Percentiles rank a stretch among this genome's conserved stretches.
phyloP scores from a whole-genome alignment of 306 rosid genomes.

The Malus fusca region DNA sequence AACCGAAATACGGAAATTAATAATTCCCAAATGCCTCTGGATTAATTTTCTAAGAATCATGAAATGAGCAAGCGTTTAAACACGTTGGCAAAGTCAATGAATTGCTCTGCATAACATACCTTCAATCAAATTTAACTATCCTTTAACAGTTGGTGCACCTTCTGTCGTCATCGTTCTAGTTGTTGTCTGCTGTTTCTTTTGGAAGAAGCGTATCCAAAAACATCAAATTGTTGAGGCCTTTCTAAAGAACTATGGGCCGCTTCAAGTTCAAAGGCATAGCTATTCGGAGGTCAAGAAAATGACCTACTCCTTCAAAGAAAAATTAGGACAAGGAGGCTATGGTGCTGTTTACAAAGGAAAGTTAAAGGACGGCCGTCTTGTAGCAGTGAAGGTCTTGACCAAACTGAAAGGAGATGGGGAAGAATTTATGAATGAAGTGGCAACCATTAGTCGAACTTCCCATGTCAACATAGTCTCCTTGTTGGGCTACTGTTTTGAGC shows the following conservation, averaged over 20 bases:
- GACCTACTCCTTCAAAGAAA: too few species aligned
- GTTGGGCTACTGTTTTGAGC: constrained; percentile 15
- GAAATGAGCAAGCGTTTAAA: background rate
- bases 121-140: background rate
- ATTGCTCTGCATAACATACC: background rate
- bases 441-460: constrained; percentile 25
- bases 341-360: too few species aligned
- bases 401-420: constrained; percentile 23
- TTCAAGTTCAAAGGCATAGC: constrained; percentile 12
- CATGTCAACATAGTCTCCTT: constrained; percentile 18
- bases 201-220: background rate
- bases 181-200: background rate
- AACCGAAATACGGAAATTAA: background rate
- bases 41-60: background rate
- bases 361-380: constrained; percentile 9
- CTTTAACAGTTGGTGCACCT: too few species aligned
- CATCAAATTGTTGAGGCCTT: constrained; percentile 2
- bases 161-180: background rate
- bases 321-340: too few species aligned
- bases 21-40: background rate
- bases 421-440: constrained; percentile 34
- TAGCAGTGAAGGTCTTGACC: constrained; percentile 32
- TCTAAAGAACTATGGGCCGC: constrained; percentile 8
- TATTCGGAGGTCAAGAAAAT: too few species aligned
- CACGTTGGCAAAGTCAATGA: background rate